A percentile compares a stretch with the other conserved stretches of the same genome.
Conservation (phyloP, 2,329 filamentous ascomycete genomes). For the Pyrenophora tritici-repentis region DNA sequence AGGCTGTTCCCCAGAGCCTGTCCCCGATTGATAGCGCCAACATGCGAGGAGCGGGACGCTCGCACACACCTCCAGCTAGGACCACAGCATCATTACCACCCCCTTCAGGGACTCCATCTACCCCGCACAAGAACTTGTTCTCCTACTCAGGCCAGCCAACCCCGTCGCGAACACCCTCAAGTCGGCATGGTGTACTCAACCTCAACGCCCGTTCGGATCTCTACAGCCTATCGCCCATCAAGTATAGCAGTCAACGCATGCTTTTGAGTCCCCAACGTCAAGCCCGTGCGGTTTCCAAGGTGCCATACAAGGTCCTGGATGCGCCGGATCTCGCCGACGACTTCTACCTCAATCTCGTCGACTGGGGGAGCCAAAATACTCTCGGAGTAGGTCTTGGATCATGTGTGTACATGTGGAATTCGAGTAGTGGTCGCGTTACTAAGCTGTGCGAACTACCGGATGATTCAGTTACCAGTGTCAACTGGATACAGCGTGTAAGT, state of each 20-base stretch:
- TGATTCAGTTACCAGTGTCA: constrained; percentile 94
- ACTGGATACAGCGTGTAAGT: constrained; percentile 87
- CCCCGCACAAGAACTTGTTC: constrained; percentile 96
- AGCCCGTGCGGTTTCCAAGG: constrained; percentile 88
- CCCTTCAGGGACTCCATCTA: constrained; percentile 81
- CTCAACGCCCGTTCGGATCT: constrained; percentile 89
- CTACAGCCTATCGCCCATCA: constrained; percentile 93
- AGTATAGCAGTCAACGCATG: constrained; percentile 91
- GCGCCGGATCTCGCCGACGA: constrained; percentile 95
- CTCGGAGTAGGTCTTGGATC: constrained; percentile 90
- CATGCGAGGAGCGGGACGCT: constrained; percentile 69
- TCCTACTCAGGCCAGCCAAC: constrained; percentile 87
- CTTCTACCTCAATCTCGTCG: constrained; percentile 95
- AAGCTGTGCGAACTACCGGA: constrained; percentile 92
- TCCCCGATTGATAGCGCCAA: constrained; percentile 57
- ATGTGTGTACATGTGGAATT: constrained; percentile 99
- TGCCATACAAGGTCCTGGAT: constrained; percentile 96
- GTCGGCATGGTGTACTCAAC: constrained; percentile 78
- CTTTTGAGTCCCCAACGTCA: constrained; percentile 87
- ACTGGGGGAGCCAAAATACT: constrained; percentile 96
- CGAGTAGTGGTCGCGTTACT: constrained; percentile 84
- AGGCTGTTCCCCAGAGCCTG: constrained; percentile 68
- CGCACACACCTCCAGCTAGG: constrained; percentile 79
- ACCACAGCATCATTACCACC: constrained; percentile 67
- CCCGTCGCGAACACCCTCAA: constrained; percentile 86